These are phyloP conservation scores for Beauveria varroae DNA, from an alignment of 2,329 filamentous ascomycete genomes.

Conservation along the genomic window DNA sequence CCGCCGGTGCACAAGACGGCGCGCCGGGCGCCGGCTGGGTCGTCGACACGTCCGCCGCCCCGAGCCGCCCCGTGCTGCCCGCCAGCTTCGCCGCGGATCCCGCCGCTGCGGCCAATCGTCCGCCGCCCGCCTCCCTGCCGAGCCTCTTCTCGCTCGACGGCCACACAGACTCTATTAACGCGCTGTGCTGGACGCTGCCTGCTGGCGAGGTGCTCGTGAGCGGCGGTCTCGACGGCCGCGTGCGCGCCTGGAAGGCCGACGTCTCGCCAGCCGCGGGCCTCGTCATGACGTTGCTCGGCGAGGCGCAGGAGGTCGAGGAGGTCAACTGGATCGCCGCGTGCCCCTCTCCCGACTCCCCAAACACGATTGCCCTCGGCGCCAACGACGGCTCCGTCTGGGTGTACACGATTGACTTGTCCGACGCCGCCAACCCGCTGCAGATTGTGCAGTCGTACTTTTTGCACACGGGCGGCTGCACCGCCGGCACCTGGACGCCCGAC, in stretches of 20 bases:
- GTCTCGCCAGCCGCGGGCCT: slow-evolving; percentile 35
- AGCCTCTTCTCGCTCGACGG: slow-evolving; percentile 73
- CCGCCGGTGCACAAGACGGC: slow-evolving; percentile 50
- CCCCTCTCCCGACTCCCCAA: slow-evolving; percentile 62
- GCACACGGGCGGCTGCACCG: slow-evolving; percentile 79
- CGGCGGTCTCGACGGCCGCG: slow-evolving; percentile 76
- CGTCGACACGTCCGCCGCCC: slow-evolving; percentile 63
- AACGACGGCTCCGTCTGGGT: slow-evolving; percentile 94
- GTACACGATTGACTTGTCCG: slow-evolving; percentile 69
- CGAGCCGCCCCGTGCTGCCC: slow-evolving; percentile 61
- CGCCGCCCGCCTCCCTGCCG: slow-evolving; percentile 48
- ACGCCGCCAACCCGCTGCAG: slow-evolving; percentile 54
- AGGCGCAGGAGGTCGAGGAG: slow-evolving; percentile 85
- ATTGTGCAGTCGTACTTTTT: slow-evolving; percentile 91
- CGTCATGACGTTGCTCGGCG: slow-evolving; percentile 57
- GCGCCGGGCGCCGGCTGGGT: slow-evolving; percentile 76
- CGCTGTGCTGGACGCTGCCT: slow-evolving; percentile 76
- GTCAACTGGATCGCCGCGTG: slow-evolving; percentile 84
- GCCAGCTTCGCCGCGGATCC: slow-evolving; percentile 65
- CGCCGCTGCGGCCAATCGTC: slow-evolving; percentile 43
- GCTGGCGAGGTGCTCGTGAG: slow-evolving; percentile 78
- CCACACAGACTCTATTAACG: slow-evolving; percentile 86
- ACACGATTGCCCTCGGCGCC: slow-evolving; percentile 80
- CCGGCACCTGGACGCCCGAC: slow-evolving; percentile 84
- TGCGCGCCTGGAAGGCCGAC: slow-evolving; percentile 60